Base-by-base conservation (phyloP, 805 yeast genomes). In the Candida nemodendra region DNA sequence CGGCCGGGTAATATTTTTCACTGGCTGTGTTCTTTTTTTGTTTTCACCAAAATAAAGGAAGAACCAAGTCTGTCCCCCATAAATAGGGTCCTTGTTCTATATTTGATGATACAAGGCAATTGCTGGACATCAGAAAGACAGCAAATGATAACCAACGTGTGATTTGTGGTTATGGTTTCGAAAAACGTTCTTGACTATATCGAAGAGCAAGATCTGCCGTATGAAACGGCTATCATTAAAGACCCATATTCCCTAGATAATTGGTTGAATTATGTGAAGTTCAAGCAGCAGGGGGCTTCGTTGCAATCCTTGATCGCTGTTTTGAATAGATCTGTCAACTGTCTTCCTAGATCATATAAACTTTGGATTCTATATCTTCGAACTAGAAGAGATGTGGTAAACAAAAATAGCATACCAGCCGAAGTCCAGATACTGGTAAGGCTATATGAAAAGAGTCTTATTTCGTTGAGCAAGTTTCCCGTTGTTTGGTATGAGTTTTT, bases 301-400 rank as follows among this genome's bases (percentile, higher is more conserved):
- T 36, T 61, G 50, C 59, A 54, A 48, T 57, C 63, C 18, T 64
- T 66, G 39, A 48, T 78, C 5, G 76, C 73, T 38, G 64, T 83
- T 2, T 52, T 73, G 36, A 72, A 68, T 40, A 56, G 93, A 53
- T 81, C 84, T 0, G 69, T 74, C 12, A 45, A 49, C 7, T 50
- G 56, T 9, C 50, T 77, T 11, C 66, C 65, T 6, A 54, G 73
- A 34, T 73, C 79, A 3, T 70, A 70, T 44, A 71, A 74, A 45
- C 51, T 83, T 17, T 82, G 88, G 88, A 58, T 61, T 39, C 28
- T 56, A 8, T 79, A 77, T 47, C 45, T 79, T 17, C 69, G 68
- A 16, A 45, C 72, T 18, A 55, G 81, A 18, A 44, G 65, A 9
- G 18, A 21, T 2, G 15, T 39, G 15, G 11, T 45, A 11, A 31